Evolutionary conservation across 176 grass and related monocot species (phyloP), one percentile per base, ranked within the genome.

Genomic region (Canna indica): DNA sequence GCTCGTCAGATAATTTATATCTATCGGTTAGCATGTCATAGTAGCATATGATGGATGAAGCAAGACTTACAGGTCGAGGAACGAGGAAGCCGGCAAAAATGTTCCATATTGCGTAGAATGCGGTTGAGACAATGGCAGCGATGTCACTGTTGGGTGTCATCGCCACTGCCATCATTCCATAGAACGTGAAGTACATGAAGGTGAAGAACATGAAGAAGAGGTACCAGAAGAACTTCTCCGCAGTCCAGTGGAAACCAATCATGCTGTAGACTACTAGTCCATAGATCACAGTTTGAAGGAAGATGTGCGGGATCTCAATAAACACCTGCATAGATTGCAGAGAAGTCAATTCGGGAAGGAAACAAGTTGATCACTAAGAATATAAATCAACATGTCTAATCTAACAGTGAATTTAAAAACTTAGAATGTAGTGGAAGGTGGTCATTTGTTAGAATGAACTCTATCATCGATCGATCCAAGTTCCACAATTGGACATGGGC

Each of bases 161-260:
- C 63, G 88, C 86, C 16, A 92, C 89, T 14, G 86, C 86, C 93
- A 97, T 97, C 93, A 97, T 97, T 4, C 93, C 93, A 1, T 87
- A 97, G 78, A 90, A 92, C 26, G 93, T 97, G 93, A 90, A 97
- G 86, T 97, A 97, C 80, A 90, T 78, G 79, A 97, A 97, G 64
- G 89, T 97, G 86, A 92, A 97, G 86, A 87, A 97, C 93, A 97
- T 90, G 76, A 97, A 97, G 76, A 91, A 97, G 28, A 97, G 78
- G 52, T 92, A 97, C 93, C 93, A 97, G 28, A 97, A 81, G 82
- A 97, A 97, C 47, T 97, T 97, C 18, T 59, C 53, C 73, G 59
- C 20, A 28, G 83, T 79, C 93, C 89, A 97, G 9, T 97, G 88
- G 45, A 87, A 92, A 16, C 75, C 75, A 62, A 97, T 92, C 38